Percentiles rank a stretch among this genome's conserved stretches.
Evolutionary conservation across 306 rosid species (phyloP).

Genomic region (Ochetophila trinervis): DNA sequence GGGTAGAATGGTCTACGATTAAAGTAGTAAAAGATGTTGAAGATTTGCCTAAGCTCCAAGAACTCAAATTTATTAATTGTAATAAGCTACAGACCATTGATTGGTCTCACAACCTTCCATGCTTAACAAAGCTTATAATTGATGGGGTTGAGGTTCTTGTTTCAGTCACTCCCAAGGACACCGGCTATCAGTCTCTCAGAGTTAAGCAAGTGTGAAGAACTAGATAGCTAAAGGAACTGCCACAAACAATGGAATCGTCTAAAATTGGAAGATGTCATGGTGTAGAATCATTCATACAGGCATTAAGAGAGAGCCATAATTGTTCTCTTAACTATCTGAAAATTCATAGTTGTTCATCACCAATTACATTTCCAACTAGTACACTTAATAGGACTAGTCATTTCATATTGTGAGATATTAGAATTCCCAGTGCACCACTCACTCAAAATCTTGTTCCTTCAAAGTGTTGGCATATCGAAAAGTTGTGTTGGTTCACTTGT

Average conservation of each 20-base stretch:
- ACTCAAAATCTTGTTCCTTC: too few species aligned
- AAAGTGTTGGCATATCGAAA: too few species aligned
- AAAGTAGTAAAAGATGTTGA: background rate
- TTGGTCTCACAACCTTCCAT: background rate
- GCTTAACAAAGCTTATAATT: slow-evolving; percentile 8
- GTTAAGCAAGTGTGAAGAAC: background rate
- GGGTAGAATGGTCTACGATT: too few species aligned
- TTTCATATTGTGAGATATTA: background rate
- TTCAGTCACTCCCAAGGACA: background rate
- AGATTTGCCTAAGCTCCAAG: slow-evolving; percentile 2
- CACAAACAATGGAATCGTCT: too few species aligned
- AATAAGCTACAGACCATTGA: background rate
- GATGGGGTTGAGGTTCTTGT: too few species aligned
- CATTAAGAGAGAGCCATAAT: background rate
- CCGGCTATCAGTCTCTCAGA: slow-evolving; percentile 17
- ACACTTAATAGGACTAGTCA: background rate
- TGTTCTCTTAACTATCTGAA: background rate
- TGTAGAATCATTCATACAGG: background rate
- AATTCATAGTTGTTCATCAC: background rate
- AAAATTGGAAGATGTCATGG: too few species aligned
- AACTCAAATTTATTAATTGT: background rate
- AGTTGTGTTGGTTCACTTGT: too few species aligned
- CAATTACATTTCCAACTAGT: background rate
- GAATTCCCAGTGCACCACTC: too few species aligned
- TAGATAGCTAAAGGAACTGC: background rate